phyloP scores from a whole-genome alignment of 208 protist genomes.

The Wallacemonas sp. region DNA sequence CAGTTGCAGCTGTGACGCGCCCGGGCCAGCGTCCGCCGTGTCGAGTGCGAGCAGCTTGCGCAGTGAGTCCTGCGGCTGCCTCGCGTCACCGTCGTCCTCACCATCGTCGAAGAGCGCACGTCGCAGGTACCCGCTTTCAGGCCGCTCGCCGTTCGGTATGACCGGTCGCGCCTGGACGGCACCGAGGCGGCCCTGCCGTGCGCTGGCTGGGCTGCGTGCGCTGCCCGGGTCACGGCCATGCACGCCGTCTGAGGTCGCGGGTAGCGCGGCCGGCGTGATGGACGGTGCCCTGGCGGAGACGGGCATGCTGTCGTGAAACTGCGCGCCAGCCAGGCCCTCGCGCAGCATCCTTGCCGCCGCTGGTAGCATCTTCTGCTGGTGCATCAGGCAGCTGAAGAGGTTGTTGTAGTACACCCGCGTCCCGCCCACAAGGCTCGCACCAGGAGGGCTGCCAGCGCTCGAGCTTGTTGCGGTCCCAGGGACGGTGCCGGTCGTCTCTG shows the following conservation, averaged over 20 bases:
- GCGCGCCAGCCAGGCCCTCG: not conserved
- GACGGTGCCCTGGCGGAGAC: constrained; percentile 4
- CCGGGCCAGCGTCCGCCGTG: not conserved
- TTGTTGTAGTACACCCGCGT: constrained; percentile 16
- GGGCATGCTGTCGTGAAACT: constrained; percentile 14
- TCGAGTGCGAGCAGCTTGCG: too few relatives aligned
- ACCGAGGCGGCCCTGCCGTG: not conserved
- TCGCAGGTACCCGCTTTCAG: not conserved
- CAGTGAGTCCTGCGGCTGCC: not conserved
- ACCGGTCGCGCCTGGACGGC: not conserved
- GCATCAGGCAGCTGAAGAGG: constrained; percentile 8
- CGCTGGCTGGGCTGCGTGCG: not conserved
- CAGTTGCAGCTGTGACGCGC: too few relatives aligned
- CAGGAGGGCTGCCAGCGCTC: constrained; percentile 15
- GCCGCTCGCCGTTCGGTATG: not conserved
- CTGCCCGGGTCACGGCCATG: not conserved
- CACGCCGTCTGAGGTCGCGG: constrained; percentile 11
- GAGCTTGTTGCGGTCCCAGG: constrained; percentile 1
- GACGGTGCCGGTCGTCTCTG: constrained; percentile 19
- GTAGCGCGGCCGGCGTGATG: not conserved
- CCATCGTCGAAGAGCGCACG: constrained; percentile 6
- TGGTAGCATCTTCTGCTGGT: not conserved
- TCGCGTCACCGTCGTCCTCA: not conserved
- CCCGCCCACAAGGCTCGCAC: not conserved
- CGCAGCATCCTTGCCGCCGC: not conserved